Evolutionary conservation across 306 rosid species (phyloP), one percentile per base, ranked within the genome.

Genomic region (Gleditsia sinensis): DNA sequence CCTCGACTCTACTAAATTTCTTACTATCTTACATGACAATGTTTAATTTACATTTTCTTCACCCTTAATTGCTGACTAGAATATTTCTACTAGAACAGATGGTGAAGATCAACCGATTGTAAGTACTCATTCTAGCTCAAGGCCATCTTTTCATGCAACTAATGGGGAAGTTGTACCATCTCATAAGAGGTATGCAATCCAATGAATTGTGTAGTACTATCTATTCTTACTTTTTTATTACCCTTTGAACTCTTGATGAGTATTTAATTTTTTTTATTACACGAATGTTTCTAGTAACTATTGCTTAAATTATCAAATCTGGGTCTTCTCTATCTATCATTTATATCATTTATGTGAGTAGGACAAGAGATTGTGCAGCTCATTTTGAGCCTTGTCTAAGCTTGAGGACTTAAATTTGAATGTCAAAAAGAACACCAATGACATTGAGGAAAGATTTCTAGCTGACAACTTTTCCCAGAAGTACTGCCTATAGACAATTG

Each of bases 301-400:
- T 62, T 50, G 25, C 45, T 66, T 59, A n/a, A n/a, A n/a, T n/a
- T n/a, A n/a, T n/a, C n/a, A n/a, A n/a, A n/a, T n/a, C n/a, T n/a
- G n/a, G n/a, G n/a, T n/a, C n/a, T n/a, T n/a, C 43, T 20, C 68
- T 20, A 48, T 77, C 40, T n/a, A n/a, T n/a, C n/a, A n/a, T n/a
- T n/a, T n/a, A n/a, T 62, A 60, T 58, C 46, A 34, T 69, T 64
- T 57, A 16, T 58, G 46, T 74, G 50, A 56, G 67, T 84, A 85
- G 76, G 82, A 70, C 79, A 71, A 82, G 90, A 80, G 88, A 88
- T 80, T 74, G 45, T 56, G 76, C 90, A 32, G 81, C 80, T 79
- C 92, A 90, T 76, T 90, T 90, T 84, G 98, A 90, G 81, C 89
- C 98, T 72, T 93, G 95, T 87, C 92, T 30, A 87, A 84, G 97